These are phyloP conservation scores for Arthrobotrys iridis DNA, from an alignment of 2,329 filamentous ascomycete species.

Conservation along the genomic window DNA sequence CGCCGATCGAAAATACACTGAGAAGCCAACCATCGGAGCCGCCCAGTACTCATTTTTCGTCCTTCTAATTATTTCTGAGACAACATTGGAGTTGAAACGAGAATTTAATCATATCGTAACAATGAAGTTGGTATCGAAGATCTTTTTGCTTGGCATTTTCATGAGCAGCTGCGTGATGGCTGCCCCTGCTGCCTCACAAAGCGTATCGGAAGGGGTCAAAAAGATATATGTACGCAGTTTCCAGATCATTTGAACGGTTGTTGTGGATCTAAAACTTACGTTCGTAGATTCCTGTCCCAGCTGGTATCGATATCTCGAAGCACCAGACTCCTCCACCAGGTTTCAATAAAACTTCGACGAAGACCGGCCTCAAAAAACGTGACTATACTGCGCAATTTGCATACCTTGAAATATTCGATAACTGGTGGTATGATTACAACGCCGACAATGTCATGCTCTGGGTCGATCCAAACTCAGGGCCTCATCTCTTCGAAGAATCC, in stretches of 20 bases:
- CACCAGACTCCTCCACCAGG: constrained; percentile 1
- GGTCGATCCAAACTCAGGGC: not conserved
- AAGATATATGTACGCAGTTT: not conserved
- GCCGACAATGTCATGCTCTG: not conserved
- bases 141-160: not conserved
- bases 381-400: not conserved
- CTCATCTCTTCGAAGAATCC: not conserved
- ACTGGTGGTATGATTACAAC: constrained; percentile 7
- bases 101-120: not conserved
- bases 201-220: not conserved
- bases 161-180: constrained; percentile 2
- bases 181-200: not conserved
- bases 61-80: not conserved
- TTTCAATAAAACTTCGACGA: not conserved
- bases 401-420: not conserved
- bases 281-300: not conserved
- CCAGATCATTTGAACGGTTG: not conserved
- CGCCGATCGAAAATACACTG: too few relatives aligned
- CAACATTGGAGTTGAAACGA: not conserved
- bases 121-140: constrained; percentile 2
- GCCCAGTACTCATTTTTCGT: not conserved
- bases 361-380: not conserved
- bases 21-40: not conserved
- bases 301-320: not conserved
- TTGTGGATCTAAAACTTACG: not conserved